phyloP scores from a whole-genome alignment of 1,284 basidiomycete genomes.

The Ustilago loliicola region DNA sequence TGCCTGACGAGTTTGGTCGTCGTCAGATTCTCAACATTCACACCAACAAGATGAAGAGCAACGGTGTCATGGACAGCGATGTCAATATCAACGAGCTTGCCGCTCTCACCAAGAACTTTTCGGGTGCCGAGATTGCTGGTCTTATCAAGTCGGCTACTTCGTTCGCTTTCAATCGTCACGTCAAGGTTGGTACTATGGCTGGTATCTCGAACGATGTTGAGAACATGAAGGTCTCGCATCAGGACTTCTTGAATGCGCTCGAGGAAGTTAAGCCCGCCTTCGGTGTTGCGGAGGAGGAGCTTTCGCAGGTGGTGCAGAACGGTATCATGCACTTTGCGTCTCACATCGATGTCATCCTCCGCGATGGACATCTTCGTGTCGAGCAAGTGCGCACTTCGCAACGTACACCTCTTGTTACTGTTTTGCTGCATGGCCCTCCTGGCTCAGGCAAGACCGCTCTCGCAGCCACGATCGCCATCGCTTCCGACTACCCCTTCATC shows the following conservation, averaged over 20 bases:
- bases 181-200: constrained; percentile 96
- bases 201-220: constrained; percentile 96
- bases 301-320: constrained; percentile 92
- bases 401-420: constrained; percentile 90
- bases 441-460: constrained; percentile 96
- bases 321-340: constrained; percentile 92
- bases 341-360: constrained; percentile 80
- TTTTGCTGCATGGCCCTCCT: constrained; percentile 87
- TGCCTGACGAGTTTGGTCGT: constrained; percentile 94
- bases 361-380: constrained; percentile 90
- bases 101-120: constrained; percentile 92
- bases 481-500: constrained; percentile 96
- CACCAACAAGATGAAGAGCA: constrained; percentile 91
- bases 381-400: constrained; percentile 93
- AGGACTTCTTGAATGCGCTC: constrained; percentile 90
- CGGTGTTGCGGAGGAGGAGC: constrained; percentile 96
- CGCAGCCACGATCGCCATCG: constrained; percentile 92
- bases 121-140: constrained; percentile 95
- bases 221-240: constrained; percentile 86
- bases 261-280: constrained; percentile 97
- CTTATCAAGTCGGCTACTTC: constrained; percentile 97
- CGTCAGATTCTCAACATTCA: constrained; percentile 96
- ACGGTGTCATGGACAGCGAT: constrained; percentile 89
- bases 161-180: constrained; percentile 97
- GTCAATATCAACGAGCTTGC: constrained; percentile 90